These are phyloP conservation scores for Melampsora larici-populina DNA, from an alignment of 1,284 basidiomycete genomes.

Conservation along the genomic window DNA sequence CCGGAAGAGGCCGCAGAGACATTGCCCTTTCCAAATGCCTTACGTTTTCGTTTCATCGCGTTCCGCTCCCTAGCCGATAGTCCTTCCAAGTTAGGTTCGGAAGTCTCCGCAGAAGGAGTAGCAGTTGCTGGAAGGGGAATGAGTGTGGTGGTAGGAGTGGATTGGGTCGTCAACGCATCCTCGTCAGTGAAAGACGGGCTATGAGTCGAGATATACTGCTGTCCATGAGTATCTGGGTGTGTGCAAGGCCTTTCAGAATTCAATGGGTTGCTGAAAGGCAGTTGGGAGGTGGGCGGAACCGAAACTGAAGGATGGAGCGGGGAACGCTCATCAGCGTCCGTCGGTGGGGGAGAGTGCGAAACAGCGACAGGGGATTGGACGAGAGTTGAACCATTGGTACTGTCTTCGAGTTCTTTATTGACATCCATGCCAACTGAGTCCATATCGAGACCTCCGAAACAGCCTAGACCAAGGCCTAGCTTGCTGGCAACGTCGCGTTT, in stretches of 20 bases:
- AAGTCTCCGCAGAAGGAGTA: slow-evolving; percentile 22
- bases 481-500: slow-evolving; percentile 54
- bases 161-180: slow-evolving; percentile 22
- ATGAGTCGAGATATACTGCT: background rate
- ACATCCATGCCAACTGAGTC: slow-evolving; percentile 55
- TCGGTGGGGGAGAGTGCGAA: slow-evolving; percentile 1
- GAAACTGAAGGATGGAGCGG: background rate
- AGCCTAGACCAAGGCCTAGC: slow-evolving; percentile 51
- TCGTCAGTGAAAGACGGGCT: slow-evolving; percentile 31
- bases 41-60: slow-evolving; percentile 83
- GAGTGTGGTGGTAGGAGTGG: slow-evolving; percentile 23
- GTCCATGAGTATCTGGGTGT: background rate
- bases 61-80: slow-evolving; percentile 84
- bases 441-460: slow-evolving; percentile 48
- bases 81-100: slow-evolving; percentile 50
- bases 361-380: slow-evolving; percentile 24
- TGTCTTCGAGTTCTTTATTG: slow-evolving; percentile 51
- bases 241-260: background rate
- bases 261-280: background rate
- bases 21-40: slow-evolving; percentile 66
- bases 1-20: slow-evolving; percentile 57
- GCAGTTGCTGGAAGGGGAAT: slow-evolving; percentile 16
- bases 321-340: slow-evolving; percentile 1
- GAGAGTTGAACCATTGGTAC: slow-evolving; percentile 7
- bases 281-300: slow-evolving; percentile 15